Evolutionary conservation across 2,329 filamentous ascomycete genomes (phyloP), one percentile per base, ranked within the genome.

Genomic region (Microcyclosporella mali): DNA sequence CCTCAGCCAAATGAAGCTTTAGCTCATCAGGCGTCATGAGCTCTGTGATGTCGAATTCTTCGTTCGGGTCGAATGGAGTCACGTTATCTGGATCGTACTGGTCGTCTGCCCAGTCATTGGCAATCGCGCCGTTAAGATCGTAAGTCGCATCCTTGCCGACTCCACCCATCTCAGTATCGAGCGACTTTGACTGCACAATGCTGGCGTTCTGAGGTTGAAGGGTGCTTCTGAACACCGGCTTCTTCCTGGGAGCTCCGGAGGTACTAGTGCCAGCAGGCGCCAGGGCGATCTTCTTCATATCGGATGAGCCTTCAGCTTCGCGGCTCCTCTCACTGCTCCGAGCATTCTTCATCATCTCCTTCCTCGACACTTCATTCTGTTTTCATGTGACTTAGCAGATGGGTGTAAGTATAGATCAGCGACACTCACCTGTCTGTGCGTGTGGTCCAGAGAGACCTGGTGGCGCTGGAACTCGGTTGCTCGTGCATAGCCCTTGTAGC

Each of bases 381-480:
- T n/a, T n/a, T n/a, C n/a, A n/a, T 4, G 30, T 6, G 15, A 12
- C 4, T 14, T 32, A n/a, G 30, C 4, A 32, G 30, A 12, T n/a
- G 30, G 33, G 53, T 55, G 3, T 16, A 3, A 9, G 10, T 36
- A 17, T 37, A 25, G 9, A 28, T n/a, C n/a, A 17, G 27, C 33
- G 32, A 35, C 14, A 28, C 68, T 55, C 45, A 72, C 68, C 70
- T 94, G 88, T 64, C 88, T 89, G 67, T 98, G 92, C 56, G 86
- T 85, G 68, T 98, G 92, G 62, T 97, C 92, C 66, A 97, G 97
- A 58, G 85, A 92, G 51, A 82, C 82, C 43, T 95, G 85, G 65
- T 98, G 92, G 6, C 89, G 84, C 66, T 97, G 90, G 65, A 94
- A 95, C 64, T 97, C 90, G 62, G 94, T 90, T 75, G 94, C 90